These are phyloP conservation scores for Pilasporangium apinafurcum DNA, from an alignment of 352 stramenopile genomes.

Conservation along the genomic window DNA sequence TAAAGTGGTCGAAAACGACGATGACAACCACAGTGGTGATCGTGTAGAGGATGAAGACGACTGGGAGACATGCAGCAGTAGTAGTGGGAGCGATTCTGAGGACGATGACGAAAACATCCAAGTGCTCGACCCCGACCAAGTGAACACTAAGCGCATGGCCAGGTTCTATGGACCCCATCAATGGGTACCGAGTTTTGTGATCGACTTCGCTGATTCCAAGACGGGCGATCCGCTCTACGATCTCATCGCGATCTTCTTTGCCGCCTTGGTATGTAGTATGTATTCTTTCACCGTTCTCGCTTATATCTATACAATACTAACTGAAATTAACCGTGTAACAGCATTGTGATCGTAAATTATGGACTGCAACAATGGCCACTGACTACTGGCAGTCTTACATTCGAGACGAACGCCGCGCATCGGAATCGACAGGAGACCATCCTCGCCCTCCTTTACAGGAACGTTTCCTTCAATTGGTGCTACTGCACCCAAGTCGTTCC, in stretches of 20 bases:
- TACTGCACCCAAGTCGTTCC: constrained; percentile 74
- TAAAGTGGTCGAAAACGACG: constrained; percentile 18
- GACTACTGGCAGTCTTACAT: constrained; percentile 77
- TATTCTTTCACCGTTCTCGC: neutral
- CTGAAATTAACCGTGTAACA: no score
- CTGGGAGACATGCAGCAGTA: constrained; percentile 49
- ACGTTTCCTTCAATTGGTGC: constrained; percentile 64
- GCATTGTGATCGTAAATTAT: constrained; percentile 63
- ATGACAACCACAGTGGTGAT: constrained; percentile 5
- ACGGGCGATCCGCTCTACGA: constrained; percentile 84
- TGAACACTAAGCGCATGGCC: constrained; percentile 23
- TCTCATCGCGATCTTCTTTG: constrained; percentile 76
- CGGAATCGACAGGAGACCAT: constrained; percentile 1
- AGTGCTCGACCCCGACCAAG: constrained; percentile 10
- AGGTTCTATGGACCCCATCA: constrained; percentile 39
- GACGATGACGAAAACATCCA: constrained; percentile 36
- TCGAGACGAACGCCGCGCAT: constrained; percentile 16
- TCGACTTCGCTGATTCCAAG: constrained; percentile 87
- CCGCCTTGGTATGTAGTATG: constrained; percentile 46
- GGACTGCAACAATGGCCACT: constrained; percentile 43
- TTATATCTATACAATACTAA: no score
- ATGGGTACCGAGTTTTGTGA: constrained; percentile 66
- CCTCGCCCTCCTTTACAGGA: constrained; percentile 30
- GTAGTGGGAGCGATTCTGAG: constrained; percentile 32
- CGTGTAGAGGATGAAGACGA: constrained; percentile 20